Evolutionary conservation across 108 stramenopile species (phyloP), one percentile per base, ranked within the genome.

Genomic region (Fragilariopsis cylindrus): DNA sequence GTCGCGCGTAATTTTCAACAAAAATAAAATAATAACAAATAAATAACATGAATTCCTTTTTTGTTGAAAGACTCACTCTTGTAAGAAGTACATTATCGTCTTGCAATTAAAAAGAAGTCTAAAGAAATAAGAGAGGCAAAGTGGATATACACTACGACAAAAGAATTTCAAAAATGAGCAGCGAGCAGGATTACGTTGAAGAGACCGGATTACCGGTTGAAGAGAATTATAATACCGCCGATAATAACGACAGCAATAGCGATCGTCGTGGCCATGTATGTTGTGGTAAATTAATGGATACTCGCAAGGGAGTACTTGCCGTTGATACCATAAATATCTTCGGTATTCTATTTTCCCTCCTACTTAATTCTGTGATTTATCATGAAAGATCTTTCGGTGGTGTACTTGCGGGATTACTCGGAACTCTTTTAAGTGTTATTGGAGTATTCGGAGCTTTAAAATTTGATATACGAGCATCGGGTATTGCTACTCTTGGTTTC

Each of bases 221-320:
- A 30, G 30, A 30, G 30, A 30, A 30, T 30, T 30, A 30, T 2
- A 53, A 15, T 15, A 53, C 52, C 13, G 52, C 15, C 52, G 15
- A 53, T 15, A 15, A 53, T n/a, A 53, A 53, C 52, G 52, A 53
- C n/a, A 53, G 15, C 52, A n/a, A n/a, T n/a, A n/a, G 52, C 52
- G 15, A 12, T 53, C 52, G 52, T n/a, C 12, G 15, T 15, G 12
- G 15, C 52, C 52, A 53, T n/a, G 15, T n/a, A n/a, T 53, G 52
- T 53, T 53, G 52, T 53, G 52, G 52, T n/a, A 53, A 53, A n/a
- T 53, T 53, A n/a, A 53, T 53, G 52, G 52, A 53, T n/a, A 53
- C 52, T 15, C 12, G 52, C 1, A 53, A 53, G 52, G 52, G 52
- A 12, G 52, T 53, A 15, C n/a, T 53, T 12, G 52, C n/a, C 15